phyloP scores from a whole-genome alignment of 1,284 basidiomycete species.

The Moesziomyces sp. region DNA sequence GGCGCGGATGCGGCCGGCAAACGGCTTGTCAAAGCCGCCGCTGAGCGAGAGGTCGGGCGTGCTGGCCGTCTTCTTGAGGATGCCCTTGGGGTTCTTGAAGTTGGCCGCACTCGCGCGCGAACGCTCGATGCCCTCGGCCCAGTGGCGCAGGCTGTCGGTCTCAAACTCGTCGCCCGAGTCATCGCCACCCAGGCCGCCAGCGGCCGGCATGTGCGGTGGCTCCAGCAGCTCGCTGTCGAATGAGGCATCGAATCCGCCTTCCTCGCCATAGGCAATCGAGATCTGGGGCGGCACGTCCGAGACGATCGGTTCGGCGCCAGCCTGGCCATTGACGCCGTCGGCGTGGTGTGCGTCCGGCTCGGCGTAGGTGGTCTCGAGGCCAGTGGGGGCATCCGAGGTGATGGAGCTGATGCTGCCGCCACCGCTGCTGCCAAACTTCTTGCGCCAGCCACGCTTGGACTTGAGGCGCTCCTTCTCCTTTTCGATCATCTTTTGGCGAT shows the following conservation, averaged over 20 bases:
- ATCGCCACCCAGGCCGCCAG: conserved; percentile 61
- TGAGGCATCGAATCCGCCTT: conserved; percentile 73
- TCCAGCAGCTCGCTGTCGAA: conserved; percentile 81
- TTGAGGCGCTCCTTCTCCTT: conserved; percentile 68
- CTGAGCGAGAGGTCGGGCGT: conserved; percentile 41
- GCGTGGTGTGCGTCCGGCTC: conserved; percentile 26
- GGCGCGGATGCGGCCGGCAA: conserved; percentile 64
- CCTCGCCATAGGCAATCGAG: conserved; percentile 62
- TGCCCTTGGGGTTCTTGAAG: conserved; percentile 80
- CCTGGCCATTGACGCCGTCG: conserved; percentile 16
- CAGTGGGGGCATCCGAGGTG: conserved; percentile 42
- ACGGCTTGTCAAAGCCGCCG: conserved; percentile 51
- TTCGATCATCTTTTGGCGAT: conserved; percentile 69
- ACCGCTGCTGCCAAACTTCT: conserved; percentile 67
- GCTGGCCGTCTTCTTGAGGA: conserved; percentile 75
- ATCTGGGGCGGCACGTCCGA: conserved; percentile 36
- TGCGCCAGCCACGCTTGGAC: conserved; percentile 64
- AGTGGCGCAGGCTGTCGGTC: conserved; percentile 66
- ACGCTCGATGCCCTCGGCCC: conserved; percentile 78
- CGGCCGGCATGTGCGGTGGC: conserved; percentile 74
- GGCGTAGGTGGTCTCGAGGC: conserved; percentile 54
- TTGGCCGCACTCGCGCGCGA: conserved; percentile 73
- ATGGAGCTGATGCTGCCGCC: conserved; percentile 48
- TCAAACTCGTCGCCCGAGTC: conserved; percentile 72
- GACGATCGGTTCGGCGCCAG: conserved; percentile 23